Conservation (phyloP, 1,139 yeast species). For the Geotrichum siamense region DNA sequence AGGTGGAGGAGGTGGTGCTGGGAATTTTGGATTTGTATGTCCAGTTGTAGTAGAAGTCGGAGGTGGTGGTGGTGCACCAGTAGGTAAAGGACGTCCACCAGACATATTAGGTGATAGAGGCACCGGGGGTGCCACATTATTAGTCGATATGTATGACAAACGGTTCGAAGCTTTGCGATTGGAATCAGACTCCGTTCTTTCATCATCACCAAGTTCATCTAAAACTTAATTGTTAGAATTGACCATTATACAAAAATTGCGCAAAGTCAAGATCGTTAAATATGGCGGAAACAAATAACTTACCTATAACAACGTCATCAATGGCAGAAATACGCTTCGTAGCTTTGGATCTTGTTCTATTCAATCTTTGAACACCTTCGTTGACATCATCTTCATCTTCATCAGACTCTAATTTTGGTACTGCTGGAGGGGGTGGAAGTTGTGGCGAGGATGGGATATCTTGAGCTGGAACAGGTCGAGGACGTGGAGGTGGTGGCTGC, state of each 20-base stretch:
- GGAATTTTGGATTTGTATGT: conserved; percentile 14
- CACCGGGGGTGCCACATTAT: conserved; percentile 28
- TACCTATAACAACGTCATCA: conserved; percentile 16
- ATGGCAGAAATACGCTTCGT: background rate
- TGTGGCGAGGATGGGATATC: background rate
- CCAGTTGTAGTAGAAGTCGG: conserved; percentile 19
- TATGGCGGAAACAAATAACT: background rate
- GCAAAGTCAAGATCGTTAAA: background rate
- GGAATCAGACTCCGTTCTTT: conserved; percentile 32
- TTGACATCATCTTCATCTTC: background rate
- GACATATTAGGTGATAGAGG: conserved; percentile 19
- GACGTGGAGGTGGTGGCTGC: background rate
- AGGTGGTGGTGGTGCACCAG: conserved; percentile 17
- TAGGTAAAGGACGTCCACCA: conserved; percentile 1
- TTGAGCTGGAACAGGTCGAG: background rate
- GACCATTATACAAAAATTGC: background rate
- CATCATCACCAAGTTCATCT: conserved; percentile 33
- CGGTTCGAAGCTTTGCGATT: conserved; percentile 21
- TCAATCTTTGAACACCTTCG: background rate
- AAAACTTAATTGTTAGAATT: background rate
- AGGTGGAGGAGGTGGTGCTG: conserved; percentile 19
- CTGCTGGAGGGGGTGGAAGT: conserved; percentile 1
- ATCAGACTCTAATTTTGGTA: background rate
- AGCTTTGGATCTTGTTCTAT: background rate
- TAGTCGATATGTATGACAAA: conserved; percentile 26